These are phyloP conservation scores for Endoconidiophora laricicola DNA, from an alignment of 2,329 filamentous ascomycete genomes.

Conservation along the genomic window DNA sequence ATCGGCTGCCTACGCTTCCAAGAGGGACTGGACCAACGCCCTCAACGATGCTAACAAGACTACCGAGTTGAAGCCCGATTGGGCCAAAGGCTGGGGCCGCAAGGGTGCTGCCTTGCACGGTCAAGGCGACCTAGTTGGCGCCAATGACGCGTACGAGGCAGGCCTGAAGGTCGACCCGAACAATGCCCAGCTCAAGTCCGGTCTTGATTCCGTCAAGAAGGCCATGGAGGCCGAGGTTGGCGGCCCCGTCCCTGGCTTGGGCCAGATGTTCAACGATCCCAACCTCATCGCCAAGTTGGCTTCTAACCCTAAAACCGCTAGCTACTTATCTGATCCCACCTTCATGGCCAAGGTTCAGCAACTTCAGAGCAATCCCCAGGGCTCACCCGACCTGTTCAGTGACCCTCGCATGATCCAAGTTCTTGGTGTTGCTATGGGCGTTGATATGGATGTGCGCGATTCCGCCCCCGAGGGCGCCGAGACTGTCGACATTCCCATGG, in stretches of 20 bases:
- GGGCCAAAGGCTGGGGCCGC: conserved; percentile 90
- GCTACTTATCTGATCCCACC: conserved; percentile 58
- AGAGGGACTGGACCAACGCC: conserved; percentile 73
- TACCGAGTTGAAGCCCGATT: conserved; percentile 88
- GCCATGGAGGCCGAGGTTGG: conserved; percentile 52
- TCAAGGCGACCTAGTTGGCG: conserved; percentile 65
- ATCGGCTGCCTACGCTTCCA: conserved; percentile 73
- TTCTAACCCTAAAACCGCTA: conserved; percentile 80
- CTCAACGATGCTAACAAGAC: conserved; percentile 85
- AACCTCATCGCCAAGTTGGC: conserved; percentile 81
- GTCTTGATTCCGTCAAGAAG: conserved; percentile 67
- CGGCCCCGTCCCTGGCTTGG: conserved; percentile 51
- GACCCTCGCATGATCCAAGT: conserved; percentile 90
- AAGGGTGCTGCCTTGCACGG: conserved; percentile 88
- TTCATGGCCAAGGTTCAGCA: conserved; percentile 86
- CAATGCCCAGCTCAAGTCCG: conserved; percentile 86
- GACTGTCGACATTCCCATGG: conserved; percentile 57
- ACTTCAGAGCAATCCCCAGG: conserved; percentile 64
- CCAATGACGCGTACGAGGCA: conserved; percentile 80
- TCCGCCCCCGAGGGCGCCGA: conserved; percentile 18
- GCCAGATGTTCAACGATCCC: conserved; percentile 87
- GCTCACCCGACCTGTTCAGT: conserved; percentile 62
- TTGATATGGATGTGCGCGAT: conserved; percentile 56
- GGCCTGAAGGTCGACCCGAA: conserved; percentile 83
- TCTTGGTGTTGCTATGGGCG: conserved; percentile 79